These are phyloP conservation scores for Beauveria sp. DNA, from an alignment of 2,329 filamentous ascomycete genomes.

Conservation along the genomic window DNA sequence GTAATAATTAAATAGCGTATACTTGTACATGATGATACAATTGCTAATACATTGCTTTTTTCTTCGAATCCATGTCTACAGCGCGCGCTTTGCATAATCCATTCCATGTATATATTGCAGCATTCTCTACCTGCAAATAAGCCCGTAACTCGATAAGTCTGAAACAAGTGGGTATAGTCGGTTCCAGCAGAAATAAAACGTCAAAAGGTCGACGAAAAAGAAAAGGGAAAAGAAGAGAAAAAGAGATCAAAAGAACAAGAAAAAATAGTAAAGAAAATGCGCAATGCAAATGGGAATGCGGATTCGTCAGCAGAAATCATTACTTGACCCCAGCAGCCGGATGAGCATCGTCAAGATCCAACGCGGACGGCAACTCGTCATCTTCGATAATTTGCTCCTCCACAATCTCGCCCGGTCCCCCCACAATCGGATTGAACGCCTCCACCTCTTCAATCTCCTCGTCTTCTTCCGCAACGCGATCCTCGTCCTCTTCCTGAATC, in stretches of 20 bases:
- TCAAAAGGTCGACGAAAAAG: not conserved
- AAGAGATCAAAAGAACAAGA: not conserved
- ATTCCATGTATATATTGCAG: not conserved
- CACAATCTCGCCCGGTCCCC: slow-evolving; percentile 34
- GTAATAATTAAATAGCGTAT: not conserved
- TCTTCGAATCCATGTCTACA: not conserved
- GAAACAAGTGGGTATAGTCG: slow-evolving; percentile 9
- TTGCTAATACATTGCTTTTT: not conserved
- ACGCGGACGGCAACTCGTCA: slow-evolving; percentile 21
- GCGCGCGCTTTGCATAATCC: not conserved
- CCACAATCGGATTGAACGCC: slow-evolving; percentile 44
- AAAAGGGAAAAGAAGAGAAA: not conserved
- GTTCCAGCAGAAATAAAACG: slow-evolving; percentile 1
- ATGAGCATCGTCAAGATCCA: slow-evolving; percentile 10
- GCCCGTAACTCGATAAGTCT: not conserved
- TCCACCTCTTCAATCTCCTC: slow-evolving; percentile 53
- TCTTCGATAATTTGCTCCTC: slow-evolving; percentile 41
- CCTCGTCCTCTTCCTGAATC: slow-evolving; percentile 52
- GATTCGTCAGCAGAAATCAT: not conserved
- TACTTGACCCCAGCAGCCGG: not conserved
- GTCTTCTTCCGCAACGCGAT: slow-evolving; percentile 40
- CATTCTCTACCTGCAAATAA: not conserved
- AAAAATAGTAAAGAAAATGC: not conserved
- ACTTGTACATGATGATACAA: not conserved
- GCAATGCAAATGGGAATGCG: not conserved